Percentiles rank a stretch among this genome's conserved stretches.
These are phyloP conservation scores for Ustilago shanxiensis DNA, from an alignment of 1,284 basidiomycete genomes.

Conservation along the genomic window DNA sequence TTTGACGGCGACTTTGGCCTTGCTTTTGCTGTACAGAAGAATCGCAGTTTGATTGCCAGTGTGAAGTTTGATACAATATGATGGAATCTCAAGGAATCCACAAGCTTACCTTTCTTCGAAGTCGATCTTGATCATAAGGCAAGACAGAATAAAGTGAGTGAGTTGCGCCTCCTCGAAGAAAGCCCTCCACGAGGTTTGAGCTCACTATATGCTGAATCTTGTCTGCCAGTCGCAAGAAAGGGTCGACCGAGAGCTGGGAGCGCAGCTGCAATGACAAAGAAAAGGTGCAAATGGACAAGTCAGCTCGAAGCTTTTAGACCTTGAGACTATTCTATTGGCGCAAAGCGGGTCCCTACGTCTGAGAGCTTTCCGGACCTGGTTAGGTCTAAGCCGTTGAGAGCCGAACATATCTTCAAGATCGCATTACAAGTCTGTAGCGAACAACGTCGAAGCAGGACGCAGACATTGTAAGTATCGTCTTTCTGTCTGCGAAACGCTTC, in stretches of 20 bases:
- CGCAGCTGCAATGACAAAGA: conserved; percentile 8
- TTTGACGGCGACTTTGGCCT: conserved; percentile 25
- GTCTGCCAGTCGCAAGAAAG: conserved; percentile 13
- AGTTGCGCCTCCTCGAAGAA: neutral
- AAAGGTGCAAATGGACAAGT: neutral
- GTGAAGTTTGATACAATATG: neutral
- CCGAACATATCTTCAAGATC: conserved; percentile 20
- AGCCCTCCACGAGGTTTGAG: too few species aligned
- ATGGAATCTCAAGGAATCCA: neutral
- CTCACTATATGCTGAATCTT: conserved; percentile 26
- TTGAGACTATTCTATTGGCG: neutral
- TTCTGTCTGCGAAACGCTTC: neutral
- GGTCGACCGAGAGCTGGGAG: conserved; percentile 16
- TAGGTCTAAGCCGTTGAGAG: conserved; percentile 25
- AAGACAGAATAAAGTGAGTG: too few species aligned
- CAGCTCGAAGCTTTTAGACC: neutral
- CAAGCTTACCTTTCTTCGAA: conserved; percentile 40
- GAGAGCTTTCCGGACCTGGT: conserved; percentile 21
- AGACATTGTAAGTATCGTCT: too few species aligned
- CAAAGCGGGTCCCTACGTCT: conserved; percentile 10
- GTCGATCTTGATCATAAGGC: conserved; percentile 35
- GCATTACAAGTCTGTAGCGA: conserved; percentile 38
- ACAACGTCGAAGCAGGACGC: too few species aligned
- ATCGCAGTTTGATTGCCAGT: neutral
- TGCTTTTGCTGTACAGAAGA: conserved; percentile 18